Percentiles rank a stretch among this genome's conserved stretches.
Conservation (phyloP, 1,139 yeast species). For the Taphrina flavorubra region DNA sequence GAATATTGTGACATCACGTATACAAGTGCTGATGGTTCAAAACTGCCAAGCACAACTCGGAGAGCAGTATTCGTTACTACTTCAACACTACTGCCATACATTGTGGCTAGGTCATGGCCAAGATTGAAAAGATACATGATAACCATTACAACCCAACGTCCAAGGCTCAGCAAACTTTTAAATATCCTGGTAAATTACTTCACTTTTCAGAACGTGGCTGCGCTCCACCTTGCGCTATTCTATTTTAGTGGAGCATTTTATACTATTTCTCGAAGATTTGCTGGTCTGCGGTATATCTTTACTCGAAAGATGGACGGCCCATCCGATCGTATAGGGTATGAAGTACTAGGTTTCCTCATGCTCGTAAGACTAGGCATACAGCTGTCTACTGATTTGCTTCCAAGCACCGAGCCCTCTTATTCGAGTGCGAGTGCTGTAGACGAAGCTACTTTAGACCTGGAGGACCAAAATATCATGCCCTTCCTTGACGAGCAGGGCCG, state of each 20-base stretch:
- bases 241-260: slow-evolving; percentile 83
- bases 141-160: not conserved
- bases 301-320: slow-evolving; percentile 41
- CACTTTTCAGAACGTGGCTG: slow-evolving; percentile 9
- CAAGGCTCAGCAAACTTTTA: not conserved
- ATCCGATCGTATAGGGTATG: slow-evolving; percentile 65
- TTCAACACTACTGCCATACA: slow-evolving; percentile 45
- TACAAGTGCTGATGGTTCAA: slow-evolving; percentile 61
- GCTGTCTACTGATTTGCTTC: slow-evolving; percentile 1
- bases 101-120: slow-evolving; percentile 42
- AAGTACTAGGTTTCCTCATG: slow-evolving; percentile 74
- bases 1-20: slow-evolving; percentile 88
- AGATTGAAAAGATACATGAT: slow-evolving; percentile 11
- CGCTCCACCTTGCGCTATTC: slow-evolving; percentile 75
- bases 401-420: slow-evolving; percentile 7
- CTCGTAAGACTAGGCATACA: slow-evolving; percentile 62
- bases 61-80: slow-evolving; percentile 50
- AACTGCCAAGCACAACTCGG: slow-evolving; percentile 57
- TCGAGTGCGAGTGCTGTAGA: not conserved
- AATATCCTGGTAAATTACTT: not conserved
- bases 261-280: slow-evolving; percentile 72
- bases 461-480: slow-evolving; percentile 64
- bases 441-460: slow-evolving; percentile 57
- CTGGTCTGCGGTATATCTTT: slow-evolving; percentile 78
- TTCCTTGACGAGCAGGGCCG: slow-evolving; percentile 75